phyloP scores from a whole-genome alignment of 2,329 filamentous ascomycete genomes.

The Aspergillus chevalieri region DNA sequence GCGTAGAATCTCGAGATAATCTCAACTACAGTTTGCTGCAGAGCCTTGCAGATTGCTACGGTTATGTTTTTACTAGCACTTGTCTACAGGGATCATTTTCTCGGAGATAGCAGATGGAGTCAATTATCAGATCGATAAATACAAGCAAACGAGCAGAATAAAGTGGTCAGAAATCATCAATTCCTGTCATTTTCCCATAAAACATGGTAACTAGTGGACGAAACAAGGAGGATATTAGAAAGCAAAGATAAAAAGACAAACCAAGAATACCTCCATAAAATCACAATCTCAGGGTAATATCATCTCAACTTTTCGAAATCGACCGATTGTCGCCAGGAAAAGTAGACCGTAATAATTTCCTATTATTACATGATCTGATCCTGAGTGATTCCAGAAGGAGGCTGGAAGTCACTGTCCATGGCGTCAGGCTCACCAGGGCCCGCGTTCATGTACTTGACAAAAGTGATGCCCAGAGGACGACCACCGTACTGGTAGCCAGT shows the following conservation, averaged over 20 bases:
- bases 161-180: too few relatives aligned
- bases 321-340: conserved; percentile 1
- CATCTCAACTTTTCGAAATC: conserved; percentile 6
- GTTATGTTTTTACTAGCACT: too few relatives aligned
- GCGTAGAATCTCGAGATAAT: too few relatives aligned
- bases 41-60: too few relatives aligned
- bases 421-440: conserved; percentile 55
- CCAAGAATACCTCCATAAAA: conserved; percentile 1
- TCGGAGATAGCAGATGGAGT: too few relatives aligned
- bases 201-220: too few relatives aligned
- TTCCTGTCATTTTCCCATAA: too few relatives aligned
- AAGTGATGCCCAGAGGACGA: conserved; percentile 85
- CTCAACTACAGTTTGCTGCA: too few relatives aligned
- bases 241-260: conserved; percentile 1
- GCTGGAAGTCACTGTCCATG: conserved; percentile 68
- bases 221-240: neutral
- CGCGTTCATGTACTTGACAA: conserved; percentile 82
- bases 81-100: too few relatives aligned
- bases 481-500: conserved; percentile 96
- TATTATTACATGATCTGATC: conserved; percentile 85
- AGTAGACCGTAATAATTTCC: conserved; percentile 1
- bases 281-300: conserved; percentile 5
- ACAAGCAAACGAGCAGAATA: too few relatives aligned
- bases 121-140: too few relatives aligned
- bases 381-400: conserved; percentile 72